Base-by-base conservation (phyloP, 2,329 filamentous ascomycete genomes). In the Parastagonospora avenae region DNA sequence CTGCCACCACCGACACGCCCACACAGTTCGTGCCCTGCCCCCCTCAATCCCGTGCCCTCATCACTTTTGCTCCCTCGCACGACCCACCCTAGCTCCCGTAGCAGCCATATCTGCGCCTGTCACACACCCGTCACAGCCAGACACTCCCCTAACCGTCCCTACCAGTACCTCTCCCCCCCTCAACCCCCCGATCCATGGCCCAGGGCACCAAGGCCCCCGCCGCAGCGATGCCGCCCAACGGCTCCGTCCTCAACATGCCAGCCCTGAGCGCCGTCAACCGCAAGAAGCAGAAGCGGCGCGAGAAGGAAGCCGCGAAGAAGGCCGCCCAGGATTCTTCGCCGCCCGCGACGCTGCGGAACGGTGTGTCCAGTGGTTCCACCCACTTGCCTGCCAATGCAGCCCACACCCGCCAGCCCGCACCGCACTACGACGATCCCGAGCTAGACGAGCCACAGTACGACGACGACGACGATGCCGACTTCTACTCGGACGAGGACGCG, bases 221-320 rank as follows among this genome's bases (percentile, higher is more conserved):
- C 48, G 54, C 60, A 52, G 67, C 62, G 35, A 60, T 64, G 55
- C 51, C 71, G 29, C 54, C 63, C 62, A 78, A 77, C 68, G 75
- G 75, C 63, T 64, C 76, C 43, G 61, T 70, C 38, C 62, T 24
- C 19, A 24, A 66, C 37, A 53, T 74, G 14, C 63, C 59, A 50
- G 65, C 57, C 51, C 65, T 79, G 38, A 79, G 79, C 38, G 68
- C 80, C 8, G 88, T 92, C 44, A 97, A 96, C 76, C 86, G 90
- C 70, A 97, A 97, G 81, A 97, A 97, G 80, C 90, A 94, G 74
- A 97, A 96, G 81, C 86, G 92, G 62, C 85, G 92, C 60, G 88
- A 90, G 70, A 97, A 97, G 74, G 81, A 85, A 76, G 89, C 89
- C 30, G 89, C 90, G 29, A 88, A 87, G 54, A 70, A 74, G 55